Base-by-base conservation (phyloP, 805 yeast genomes). In the Sugiyamaella smithiae region DNA sequence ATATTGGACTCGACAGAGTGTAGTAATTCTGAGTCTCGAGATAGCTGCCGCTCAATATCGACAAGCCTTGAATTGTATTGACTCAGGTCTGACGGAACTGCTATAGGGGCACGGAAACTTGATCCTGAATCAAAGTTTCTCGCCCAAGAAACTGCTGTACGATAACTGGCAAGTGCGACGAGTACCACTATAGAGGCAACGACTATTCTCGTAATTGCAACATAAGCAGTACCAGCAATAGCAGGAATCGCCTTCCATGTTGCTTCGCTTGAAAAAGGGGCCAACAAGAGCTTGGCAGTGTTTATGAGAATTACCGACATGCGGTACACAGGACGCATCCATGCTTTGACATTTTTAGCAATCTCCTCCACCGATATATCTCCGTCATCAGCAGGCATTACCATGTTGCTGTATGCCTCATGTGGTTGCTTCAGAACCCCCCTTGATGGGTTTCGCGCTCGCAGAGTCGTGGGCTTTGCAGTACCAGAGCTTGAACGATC, bases 31-130 rank as follows among this genome's bases (percentile, higher is more conserved):
- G 52, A 49, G 11, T 49, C 40, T 2, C 48, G 25, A 1, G 49
- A 40, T 24, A 55, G 45, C 25, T 53, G 49, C 5, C 41, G 16
- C 37, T 55, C 58, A n/a, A 55, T 46, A 12, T 35, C 16, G 46
- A 51, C 25, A 14, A 55, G 52, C n/a, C 58, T 46, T 2, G 16
- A 24, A 5, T 49, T 32, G 5, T 47, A 31, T 29, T 53, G 55
- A 9, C 33, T 28, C 22, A 55, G 19, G 37, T 55, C 51, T 11
- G 42, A 43, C 5, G 58, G 57, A 19, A 51, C 49, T 5, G 38
- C 33, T 4, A 20, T 37, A 17, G 56, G 58, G 7, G 54, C 41
- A 19, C 7, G 37, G 40, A 41, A 50, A 26, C 44, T 19, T 4
- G 31, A 25, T 26, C 9, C 9, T 26, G 29, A 8, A n/a, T n/a